Evolutionary conservation across 768 basidiomycete species (phyloP).

Genomic region (Gyrodon lividus): DNA sequence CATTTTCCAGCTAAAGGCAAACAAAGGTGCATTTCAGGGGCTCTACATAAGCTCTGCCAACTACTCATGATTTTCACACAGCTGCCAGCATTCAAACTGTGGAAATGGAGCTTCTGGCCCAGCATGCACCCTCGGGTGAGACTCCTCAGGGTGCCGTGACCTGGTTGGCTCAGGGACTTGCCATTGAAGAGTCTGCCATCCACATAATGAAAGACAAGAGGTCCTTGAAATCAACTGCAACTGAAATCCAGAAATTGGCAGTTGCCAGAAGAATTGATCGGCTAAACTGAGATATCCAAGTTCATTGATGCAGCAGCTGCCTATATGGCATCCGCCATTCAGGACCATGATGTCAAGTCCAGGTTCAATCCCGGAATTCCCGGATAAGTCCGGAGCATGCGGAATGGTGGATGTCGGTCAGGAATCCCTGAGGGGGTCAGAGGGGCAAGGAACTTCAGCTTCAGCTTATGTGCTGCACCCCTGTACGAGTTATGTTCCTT

Average conservation of each 20-base stretch:
- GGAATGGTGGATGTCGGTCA: too few species aligned
- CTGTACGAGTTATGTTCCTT: too few species aligned
- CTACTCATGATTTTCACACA: too few species aligned
- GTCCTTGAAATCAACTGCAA: not conserved
- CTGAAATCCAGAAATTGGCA: not conserved
- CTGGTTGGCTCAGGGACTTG: not conserved
- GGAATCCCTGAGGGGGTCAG: too few species aligned
- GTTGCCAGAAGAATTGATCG: not conserved
- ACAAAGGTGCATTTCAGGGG: conserved; percentile 5
- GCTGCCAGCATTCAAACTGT: too few species aligned
- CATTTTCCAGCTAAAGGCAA: conserved; percentile 2
- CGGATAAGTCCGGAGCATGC: too few species aligned
- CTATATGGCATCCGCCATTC: not conserved
- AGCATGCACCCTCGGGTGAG: not conserved
- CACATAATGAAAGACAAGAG: not conserved
- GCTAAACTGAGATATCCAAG: not conserved
- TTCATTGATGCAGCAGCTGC: not conserved
- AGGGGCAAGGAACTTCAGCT: too few species aligned
- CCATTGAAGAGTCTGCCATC: not conserved
- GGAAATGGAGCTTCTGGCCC: not conserved
- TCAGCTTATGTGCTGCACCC: too few species aligned
- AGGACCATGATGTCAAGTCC: not conserved
- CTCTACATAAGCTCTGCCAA: too few species aligned
- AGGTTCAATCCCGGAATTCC: too few species aligned
- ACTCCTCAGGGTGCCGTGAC: not conserved